Evolutionary conservation across 2,329 filamentous ascomycete species (phyloP).

Genomic region (Fusarium protoensiforme): DNA sequence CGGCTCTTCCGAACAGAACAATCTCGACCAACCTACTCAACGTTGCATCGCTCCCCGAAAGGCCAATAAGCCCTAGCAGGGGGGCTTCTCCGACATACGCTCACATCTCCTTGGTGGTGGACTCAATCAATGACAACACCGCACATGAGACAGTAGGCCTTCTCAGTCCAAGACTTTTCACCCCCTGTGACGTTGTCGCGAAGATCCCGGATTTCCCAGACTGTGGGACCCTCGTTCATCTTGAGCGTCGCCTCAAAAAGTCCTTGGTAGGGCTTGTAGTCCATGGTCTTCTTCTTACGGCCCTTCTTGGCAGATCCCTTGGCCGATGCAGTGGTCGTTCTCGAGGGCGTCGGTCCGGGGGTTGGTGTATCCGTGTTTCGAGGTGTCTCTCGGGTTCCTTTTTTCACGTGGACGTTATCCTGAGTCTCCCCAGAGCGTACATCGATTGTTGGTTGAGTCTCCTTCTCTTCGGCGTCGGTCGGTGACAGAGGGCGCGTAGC

Average conservation of each 20-base stretch:
- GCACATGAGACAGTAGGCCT: constrained; percentile 62
- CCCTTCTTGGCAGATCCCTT: constrained; percentile 48
- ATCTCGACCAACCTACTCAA: constrained; percentile 1
- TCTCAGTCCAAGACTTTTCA: constrained; percentile 65
- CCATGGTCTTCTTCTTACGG: constrained; percentile 53
- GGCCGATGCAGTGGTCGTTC: constrained; percentile 33
- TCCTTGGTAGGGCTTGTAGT: constrained; percentile 60
- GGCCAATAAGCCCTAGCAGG: constrained; percentile 16
- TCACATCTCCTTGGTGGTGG: neutral
- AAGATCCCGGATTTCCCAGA: constrained; percentile 64
- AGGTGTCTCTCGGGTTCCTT: constrained; percentile 45
- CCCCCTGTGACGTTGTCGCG: constrained; percentile 59
- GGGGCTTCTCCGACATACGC: constrained; percentile 6
- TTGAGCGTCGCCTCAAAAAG: constrained; percentile 63
- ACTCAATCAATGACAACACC: constrained; percentile 57
- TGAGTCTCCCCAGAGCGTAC: constrained; percentile 60
- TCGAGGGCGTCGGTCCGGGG: constrained; percentile 43
- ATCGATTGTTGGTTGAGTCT: constrained; percentile 63
- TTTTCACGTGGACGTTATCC: constrained; percentile 52
- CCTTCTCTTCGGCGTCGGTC: constrained; percentile 61
- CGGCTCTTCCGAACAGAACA: neutral
- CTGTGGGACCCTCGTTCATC: constrained; percentile 59
- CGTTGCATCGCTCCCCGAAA: constrained; percentile 8
- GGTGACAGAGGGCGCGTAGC: constrained; percentile 60
- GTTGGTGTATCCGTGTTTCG: constrained; percentile 47